Evolutionary conservation across 495 filamentous ascomycete genomes (phyloP).

Genomic region (Achaetomiella virescens): DNA sequence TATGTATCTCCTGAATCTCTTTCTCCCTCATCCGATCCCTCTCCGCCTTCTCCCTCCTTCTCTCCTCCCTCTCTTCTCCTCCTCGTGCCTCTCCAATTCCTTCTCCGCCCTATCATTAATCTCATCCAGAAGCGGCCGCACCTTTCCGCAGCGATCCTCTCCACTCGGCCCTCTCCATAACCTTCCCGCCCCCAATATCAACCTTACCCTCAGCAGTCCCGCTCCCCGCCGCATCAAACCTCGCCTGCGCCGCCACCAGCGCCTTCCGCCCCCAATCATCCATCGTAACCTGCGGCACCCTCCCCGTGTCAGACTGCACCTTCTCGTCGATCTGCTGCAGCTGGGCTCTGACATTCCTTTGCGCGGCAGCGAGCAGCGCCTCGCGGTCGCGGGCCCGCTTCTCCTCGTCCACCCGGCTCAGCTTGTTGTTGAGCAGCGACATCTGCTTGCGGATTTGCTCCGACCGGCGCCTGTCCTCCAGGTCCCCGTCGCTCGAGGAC

Average conservation of each 20-base stretch:
- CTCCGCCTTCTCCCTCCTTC: constrained; percentile 40
- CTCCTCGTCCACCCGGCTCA: constrained; percentile 65
- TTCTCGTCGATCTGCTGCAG: constrained; percentile 75
- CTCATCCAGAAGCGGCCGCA: constrained; percentile 90
- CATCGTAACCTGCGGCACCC: constrained; percentile 59
- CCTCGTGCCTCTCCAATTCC: constrained; percentile 46
- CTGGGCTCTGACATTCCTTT: constrained; percentile 72
- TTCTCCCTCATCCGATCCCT: constrained; percentile 39
- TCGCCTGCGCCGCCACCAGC: constrained; percentile 56
- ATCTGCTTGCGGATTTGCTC: constrained; percentile 73
- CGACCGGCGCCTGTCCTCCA: constrained; percentile 61
- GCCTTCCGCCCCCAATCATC: constrained; percentile 78
- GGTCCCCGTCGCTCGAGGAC: constrained; percentile 62
- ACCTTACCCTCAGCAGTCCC: constrained; percentile 54
- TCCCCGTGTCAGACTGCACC: constrained; percentile 69
- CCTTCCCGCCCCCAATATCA: constrained; percentile 74
- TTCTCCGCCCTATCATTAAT: constrained; percentile 70
- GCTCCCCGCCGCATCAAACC: constrained; percentile 45
- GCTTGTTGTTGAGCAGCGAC: constrained; percentile 61
- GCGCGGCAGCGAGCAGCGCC: constrained; percentile 68
- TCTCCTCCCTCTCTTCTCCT: constrained; percentile 50
- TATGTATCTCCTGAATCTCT: constrained; percentile 39
- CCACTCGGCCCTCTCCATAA: constrained; percentile 74
- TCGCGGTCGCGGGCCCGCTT: constrained; percentile 70
- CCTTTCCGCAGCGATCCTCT: constrained; percentile 69